These are phyloP conservation scores for Sarocladium brachiariae DNA, from an alignment of 2,329 filamentous ascomycete genomes.

Conservation along the genomic window DNA sequence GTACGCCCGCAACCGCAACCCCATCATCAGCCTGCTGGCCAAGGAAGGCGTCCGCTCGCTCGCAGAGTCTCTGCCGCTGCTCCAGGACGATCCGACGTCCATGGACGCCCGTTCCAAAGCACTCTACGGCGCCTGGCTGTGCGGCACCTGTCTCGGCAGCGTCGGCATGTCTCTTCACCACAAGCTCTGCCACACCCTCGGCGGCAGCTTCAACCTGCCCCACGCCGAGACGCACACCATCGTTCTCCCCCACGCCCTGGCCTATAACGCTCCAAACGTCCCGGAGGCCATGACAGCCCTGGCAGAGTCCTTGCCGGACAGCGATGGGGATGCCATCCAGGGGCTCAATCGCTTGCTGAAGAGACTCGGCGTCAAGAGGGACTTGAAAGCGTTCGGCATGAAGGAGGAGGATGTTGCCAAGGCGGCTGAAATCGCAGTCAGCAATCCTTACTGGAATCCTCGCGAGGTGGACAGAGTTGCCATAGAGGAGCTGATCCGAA, in stretches of 20 bases:
- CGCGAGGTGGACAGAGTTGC: constrained; percentile 42
- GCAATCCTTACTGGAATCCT: constrained; percentile 55
- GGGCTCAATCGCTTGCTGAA: constrained; percentile 49
- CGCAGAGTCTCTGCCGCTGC: constrained; percentile 43
- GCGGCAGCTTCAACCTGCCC: constrained; percentile 56
- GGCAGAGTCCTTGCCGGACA: constrained; percentile 46
- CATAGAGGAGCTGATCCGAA: constrained; percentile 49
- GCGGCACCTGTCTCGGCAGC: constrained; percentile 51
- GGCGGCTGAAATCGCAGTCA: constrained; percentile 50
- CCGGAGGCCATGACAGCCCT: constrained; percentile 45
- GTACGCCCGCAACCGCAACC: constrained; percentile 55
- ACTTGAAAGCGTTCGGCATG: constrained; percentile 49
- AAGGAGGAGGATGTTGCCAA: constrained; percentile 54
- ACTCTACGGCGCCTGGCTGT: constrained; percentile 59
- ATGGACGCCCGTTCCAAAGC: constrained; percentile 36
- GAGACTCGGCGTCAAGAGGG: constrained; percentile 46
- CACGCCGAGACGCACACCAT: constrained; percentile 61
- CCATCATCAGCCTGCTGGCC: constrained; percentile 51
- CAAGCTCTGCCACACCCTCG: constrained; percentile 60
- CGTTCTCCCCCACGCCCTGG: constrained; percentile 54
- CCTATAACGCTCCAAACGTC: constrained; percentile 53
- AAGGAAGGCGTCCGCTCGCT: constrained; percentile 49
- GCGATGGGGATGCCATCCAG: constrained; percentile 49
- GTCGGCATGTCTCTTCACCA: constrained; percentile 60
- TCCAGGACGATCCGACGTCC: constrained; percentile 39